Evolutionary conservation across 2,329 filamentous ascomycete species (phyloP).

Genomic region (Camillea tinctor): DNA sequence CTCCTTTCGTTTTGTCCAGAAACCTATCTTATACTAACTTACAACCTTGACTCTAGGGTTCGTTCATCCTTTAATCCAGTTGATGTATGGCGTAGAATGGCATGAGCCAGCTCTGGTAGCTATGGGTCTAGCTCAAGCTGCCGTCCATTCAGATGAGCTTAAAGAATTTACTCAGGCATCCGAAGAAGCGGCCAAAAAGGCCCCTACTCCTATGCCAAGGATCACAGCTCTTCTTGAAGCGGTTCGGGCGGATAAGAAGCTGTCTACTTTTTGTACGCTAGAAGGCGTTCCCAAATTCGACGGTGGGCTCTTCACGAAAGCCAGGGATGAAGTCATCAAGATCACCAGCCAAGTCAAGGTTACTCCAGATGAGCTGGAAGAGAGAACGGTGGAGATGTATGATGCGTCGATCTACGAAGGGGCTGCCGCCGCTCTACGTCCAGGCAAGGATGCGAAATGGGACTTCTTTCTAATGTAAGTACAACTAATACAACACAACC

Average conservation of each 20-base stretch:
- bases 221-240: constrained; percentile 63
- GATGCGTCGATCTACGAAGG: constrained; percentile 56
- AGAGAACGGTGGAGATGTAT: constrained; percentile 62
- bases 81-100: constrained; percentile 84
- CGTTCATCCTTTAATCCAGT: constrained; percentile 78
- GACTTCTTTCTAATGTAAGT: constrained; percentile 73
- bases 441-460: constrained; percentile 65
- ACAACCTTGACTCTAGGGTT: constrained; percentile 48
- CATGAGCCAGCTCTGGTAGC: constrained; percentile 77
- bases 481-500: not conserved
- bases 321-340: constrained; percentile 60
- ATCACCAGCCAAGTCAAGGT: constrained; percentile 61
- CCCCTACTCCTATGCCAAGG: constrained; percentile 33
- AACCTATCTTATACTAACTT: constrained; percentile 1
- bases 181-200: constrained; percentile 45
- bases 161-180: constrained; percentile 51
- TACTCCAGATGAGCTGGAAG: constrained; percentile 53
- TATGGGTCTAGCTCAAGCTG: constrained; percentile 73
- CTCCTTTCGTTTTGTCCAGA: no score
- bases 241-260: constrained; percentile 53
- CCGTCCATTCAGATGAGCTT: constrained; percentile 63
- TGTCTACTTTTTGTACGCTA: constrained; percentile 52
- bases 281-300: constrained; percentile 62
- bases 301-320: constrained; percentile 66
- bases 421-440: constrained; percentile 58